A percentile compares a stretch with the other conserved stretches of the same genome.
Evolutionary conservation across 345 rosid species (phyloP).

Genomic region (Erucastrum elatum): DNA sequence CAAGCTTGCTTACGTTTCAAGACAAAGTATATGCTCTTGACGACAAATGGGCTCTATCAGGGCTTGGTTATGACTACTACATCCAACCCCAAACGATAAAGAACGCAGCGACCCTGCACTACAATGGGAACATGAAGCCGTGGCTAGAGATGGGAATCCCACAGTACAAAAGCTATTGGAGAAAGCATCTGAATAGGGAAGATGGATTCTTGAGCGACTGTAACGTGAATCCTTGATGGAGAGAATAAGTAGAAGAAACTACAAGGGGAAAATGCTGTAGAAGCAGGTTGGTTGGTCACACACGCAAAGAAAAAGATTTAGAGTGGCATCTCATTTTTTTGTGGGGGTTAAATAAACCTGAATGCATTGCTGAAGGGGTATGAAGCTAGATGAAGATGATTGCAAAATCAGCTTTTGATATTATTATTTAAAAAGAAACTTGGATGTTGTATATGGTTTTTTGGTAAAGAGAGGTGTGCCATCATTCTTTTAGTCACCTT

Average conservation of each 20-base stretch:
- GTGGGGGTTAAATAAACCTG: constrained; percentile 43
- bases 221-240: no score
- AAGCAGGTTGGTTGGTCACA: constrained; percentile 15
- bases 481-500: constrained; percentile 34
- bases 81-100: no score
- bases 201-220: no score
- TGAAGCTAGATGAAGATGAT: constrained; percentile 26
- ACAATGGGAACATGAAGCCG: no score
- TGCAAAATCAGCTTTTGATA: constrained; percentile 13
- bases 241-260: neutral
- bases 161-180: no score
- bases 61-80: no score
- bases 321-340: constrained; percentile 34
- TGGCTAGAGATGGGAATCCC: no score
- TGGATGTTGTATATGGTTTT: neutral
- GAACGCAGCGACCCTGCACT: no score
- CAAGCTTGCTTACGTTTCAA: no score
- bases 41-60: no score
- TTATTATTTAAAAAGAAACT: neutral
- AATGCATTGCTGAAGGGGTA: constrained; percentile 34
- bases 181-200: no score
- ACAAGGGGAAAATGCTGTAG: constrained; percentile 22
- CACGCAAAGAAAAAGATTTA: constrained; percentile 30
- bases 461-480: neutral
- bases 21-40: no score